Evolutionary conservation across 2,329 filamentous ascomycete genomes (phyloP).

Genomic region (Huntiella savannae): DNA sequence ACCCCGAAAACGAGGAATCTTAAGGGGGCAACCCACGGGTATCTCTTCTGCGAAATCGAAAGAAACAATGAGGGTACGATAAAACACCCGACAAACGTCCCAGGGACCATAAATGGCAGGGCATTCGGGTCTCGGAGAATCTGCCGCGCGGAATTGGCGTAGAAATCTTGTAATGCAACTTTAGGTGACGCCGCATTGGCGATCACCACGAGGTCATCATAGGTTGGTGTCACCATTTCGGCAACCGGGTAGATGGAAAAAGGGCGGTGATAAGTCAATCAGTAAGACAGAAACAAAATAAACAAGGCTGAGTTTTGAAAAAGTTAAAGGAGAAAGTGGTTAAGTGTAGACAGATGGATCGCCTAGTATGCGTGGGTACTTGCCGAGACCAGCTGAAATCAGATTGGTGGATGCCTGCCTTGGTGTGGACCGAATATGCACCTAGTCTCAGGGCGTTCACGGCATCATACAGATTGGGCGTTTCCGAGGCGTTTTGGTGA

Average conservation of each 20-base stretch:
- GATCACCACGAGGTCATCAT: conserved; percentile 4
- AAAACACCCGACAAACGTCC: conserved; percentile 27
- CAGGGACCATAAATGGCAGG: conserved; percentile 33
- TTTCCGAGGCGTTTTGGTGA: no score
- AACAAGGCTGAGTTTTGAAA: conserved; percentile 1
- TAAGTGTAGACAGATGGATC: neutral
- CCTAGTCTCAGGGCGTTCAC: no score
- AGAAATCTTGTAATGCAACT: conserved; percentile 14
- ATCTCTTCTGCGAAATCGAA: conserved; percentile 31
- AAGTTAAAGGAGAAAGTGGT: neutral
- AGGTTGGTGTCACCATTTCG: conserved; percentile 1
- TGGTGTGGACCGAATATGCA: no score
- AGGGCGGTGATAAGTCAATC: neutral
- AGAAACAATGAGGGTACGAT: conserved; percentile 36
- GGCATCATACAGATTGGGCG: no score
- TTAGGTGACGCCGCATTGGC: conserved; percentile 7
- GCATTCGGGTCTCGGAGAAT: conserved; percentile 21
- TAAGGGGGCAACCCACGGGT: conserved; percentile 22
- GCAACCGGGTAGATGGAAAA: neutral
- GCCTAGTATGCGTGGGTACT: no score
- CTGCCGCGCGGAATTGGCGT: conserved; percentile 21
- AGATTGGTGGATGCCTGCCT: no score
- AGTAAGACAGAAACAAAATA: neutral
- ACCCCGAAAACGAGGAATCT: conserved; percentile 29
- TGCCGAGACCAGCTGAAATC: no score